Percentiles rank a stretch among this genome's conserved stretches.
Conservation (phyloP, 805 yeast species). For the Candida nanaspora region DNA sequence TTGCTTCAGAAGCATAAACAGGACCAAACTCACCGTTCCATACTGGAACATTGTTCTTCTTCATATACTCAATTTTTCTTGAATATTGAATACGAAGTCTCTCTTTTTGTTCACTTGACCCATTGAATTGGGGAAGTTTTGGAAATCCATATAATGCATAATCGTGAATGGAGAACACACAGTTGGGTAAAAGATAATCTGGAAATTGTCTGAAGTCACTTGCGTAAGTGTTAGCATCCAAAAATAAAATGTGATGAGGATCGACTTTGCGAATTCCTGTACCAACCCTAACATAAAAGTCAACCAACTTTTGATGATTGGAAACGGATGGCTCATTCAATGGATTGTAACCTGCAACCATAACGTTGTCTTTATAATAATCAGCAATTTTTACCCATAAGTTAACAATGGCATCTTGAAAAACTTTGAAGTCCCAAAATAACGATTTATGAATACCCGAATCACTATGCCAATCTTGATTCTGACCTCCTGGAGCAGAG, state of each 20-base stretch:
- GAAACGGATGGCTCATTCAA: conserved; percentile 45
- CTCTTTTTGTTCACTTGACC: conserved; percentile 27
- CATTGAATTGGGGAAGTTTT: conserved; percentile 24
- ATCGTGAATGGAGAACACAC: conserved; percentile 46
- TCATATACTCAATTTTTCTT: conserved; percentile 37
- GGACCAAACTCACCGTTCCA: conserved; percentile 53
- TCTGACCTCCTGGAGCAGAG: conserved; percentile 46
- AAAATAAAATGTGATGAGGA: conserved; percentile 39
- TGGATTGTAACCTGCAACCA: conserved; percentile 51
- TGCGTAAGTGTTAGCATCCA: conserved; percentile 46
- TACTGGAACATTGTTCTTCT: conserved; percentile 34
- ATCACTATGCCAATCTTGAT: conserved; percentile 49
- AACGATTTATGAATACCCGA: conserved; percentile 38
- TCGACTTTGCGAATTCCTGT: conserved; percentile 35
- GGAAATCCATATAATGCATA: conserved; percentile 42
- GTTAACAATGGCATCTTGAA: conserved; percentile 39
- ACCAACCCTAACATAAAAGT: conserved; percentile 32
- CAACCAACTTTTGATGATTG: conserved; percentile 32
- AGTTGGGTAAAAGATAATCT: conserved; percentile 29
- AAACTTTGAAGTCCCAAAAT: conserved; percentile 42
- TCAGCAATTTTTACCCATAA: conserved; percentile 39
- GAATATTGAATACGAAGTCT: conserved; percentile 32
- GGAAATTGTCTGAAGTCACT: conserved; percentile 44
- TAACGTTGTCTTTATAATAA: conserved; percentile 37
- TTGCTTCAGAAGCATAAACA: conserved; percentile 34